These are phyloP conservation scores for Epichloe elymi DNA, from an alignment of 2,329 filamentous ascomycete species.

Conservation along the genomic window DNA sequence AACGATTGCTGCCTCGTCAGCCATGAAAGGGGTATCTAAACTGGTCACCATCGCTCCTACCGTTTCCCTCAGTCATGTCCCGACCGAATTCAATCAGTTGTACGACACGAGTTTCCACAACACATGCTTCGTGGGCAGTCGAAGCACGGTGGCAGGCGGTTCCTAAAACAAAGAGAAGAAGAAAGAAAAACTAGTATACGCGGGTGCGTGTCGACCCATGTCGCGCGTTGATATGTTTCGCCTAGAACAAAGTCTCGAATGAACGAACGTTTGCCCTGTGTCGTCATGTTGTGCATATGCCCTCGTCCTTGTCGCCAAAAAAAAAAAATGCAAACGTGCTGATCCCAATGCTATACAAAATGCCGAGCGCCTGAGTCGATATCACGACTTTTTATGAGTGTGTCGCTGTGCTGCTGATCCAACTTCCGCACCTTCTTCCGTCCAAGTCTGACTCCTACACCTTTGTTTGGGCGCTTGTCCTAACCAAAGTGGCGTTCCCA, in stretches of 20 bases:
- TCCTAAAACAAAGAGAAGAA: too few species aligned
- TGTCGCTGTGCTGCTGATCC: conserved; percentile 1
- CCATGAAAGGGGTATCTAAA: background rate
- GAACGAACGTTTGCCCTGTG: too few species aligned
- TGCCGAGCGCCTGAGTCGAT: conserved; percentile 10
- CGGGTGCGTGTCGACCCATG: too few species aligned
- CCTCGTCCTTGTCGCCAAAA: too few species aligned
- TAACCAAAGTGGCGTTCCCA: background rate
- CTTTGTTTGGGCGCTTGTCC: background rate
- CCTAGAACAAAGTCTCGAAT: too few species aligned
- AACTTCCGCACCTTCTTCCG: background rate
- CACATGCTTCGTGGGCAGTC: too few species aligned
- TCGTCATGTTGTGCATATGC: too few species aligned
- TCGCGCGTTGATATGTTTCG: too few species aligned
- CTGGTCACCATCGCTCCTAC: background rate
- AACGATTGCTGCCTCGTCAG: background rate
- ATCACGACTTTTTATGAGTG: background rate
- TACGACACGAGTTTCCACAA: background rate
- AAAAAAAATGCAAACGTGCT: conserved; percentile 3
- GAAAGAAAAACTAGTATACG: too few species aligned
- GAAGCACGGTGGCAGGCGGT: too few species aligned
- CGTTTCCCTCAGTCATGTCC: background rate
- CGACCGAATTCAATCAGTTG: background rate
- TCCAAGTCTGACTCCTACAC: background rate
- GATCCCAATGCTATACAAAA: conserved; percentile 14